Base-by-base conservation (phyloP, 768 basidiomycete genomes). In the Rhodocollybia butyracea region DNA sequence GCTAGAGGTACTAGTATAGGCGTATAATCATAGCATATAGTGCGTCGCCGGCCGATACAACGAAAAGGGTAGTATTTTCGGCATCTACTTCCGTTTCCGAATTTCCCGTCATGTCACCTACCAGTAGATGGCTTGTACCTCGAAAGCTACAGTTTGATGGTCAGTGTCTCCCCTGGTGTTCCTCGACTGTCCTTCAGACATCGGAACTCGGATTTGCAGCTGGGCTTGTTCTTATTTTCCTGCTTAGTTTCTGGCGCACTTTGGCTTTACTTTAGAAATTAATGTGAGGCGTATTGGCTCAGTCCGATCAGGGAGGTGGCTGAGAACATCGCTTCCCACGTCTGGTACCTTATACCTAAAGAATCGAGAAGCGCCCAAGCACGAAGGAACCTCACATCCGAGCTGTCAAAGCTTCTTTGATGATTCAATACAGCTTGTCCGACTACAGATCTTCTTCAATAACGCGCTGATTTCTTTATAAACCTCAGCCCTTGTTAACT, bases 301-400 rank as follows among this genome's bases (percentile, higher is more conserved):
- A 24, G 48, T 50, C 48, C 48, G 48, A 50, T 50, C 48, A 36
- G 48, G 15, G 32, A 36, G 48, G 48, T 47, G 30, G 46, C 30
- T 31, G 32, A 19, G 11, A 5, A 13, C 30, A 27, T 45, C 17
- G 30, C 12, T 50, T 50, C 48, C 34, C 48, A 50, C 48, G 48
- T 50, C 34, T 13, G 24, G 21, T 29, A 24, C 10, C 8, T 45
- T 45, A 38, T 21, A 50, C 26, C 48, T 10, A 34, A 50, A 50
- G 48, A 8, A 50, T 50, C 48, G 24, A 50, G 19, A 32, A 50
- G 39, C 17, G 19, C 48, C 38, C 32, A 42, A 29, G 26, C 22
- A 26, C 51, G 51, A 52, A 52, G 12, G 38, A 39, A 52, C 38
- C 51, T 40, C 51, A 36, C 38, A 41, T 19, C 29, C 51, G 19